phyloP scores from a whole-genome alignment of 352 stramenopile species.

The Phytopythium delawarense region DNA sequence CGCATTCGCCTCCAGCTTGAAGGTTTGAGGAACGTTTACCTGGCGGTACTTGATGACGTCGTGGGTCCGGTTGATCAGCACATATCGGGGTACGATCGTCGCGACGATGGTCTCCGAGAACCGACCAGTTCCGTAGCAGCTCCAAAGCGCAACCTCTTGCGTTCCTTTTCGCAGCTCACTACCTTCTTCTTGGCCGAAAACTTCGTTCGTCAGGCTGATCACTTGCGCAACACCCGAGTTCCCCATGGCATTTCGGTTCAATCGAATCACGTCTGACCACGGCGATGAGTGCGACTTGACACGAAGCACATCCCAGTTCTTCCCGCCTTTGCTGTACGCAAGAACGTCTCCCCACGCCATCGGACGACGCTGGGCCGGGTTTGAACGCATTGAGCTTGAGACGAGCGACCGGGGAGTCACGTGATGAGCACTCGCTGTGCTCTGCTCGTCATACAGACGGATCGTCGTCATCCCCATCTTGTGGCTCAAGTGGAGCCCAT shows the following conservation, averaged over 20 bases:
- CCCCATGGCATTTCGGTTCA: conserved; percentile 87
- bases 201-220: conserved; percentile 77
- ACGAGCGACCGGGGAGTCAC: conserved; percentile 70
- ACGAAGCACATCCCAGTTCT: conserved; percentile 81
- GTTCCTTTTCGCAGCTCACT: conserved; percentile 62
- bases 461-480: conserved; percentile 87
- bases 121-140: conserved; percentile 72
- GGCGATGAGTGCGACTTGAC: conserved; percentile 70
- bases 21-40: conserved; percentile 68
- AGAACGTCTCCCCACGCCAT: conserved; percentile 80
- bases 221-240: conserved; percentile 86
- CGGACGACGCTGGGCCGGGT: conserved; percentile 72
- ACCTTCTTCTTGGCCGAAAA: conserved; percentile 46
- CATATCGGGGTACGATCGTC: conserved; percentile 82
- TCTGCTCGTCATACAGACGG: conserved; percentile 83
- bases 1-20: conserved; percentile 66
- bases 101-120: conserved; percentile 87
- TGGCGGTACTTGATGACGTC: conserved; percentile 85
- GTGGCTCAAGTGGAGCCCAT: conserved; percentile 83
- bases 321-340: conserved; percentile 65
- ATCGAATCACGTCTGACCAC: conserved; percentile 82
- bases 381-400: conserved; percentile 68
- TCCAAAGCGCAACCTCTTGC: conserved; percentile 84
- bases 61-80: conserved; percentile 85
- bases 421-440: conserved; percentile 81